Percentiles rank a stretch among this genome's conserved stretches.
These are phyloP conservation scores for Arthrobotrys sinensis DNA, from an alignment of 2,329 filamentous ascomycete species.

Conservation along the genomic window DNA sequence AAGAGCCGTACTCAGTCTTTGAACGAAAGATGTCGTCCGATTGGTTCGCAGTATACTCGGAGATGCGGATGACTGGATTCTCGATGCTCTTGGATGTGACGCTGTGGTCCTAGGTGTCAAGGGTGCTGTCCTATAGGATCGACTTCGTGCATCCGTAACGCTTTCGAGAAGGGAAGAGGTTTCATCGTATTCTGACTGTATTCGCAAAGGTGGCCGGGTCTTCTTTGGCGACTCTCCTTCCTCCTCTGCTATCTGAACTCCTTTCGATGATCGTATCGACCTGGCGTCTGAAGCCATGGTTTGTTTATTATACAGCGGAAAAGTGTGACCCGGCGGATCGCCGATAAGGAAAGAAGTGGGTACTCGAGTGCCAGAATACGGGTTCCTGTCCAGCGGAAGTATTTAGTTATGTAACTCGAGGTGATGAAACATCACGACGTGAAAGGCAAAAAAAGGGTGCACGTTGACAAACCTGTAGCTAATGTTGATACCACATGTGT, in stretches of 20 bases:
- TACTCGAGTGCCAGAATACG: slow-evolving; percentile 2
- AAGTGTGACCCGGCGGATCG: slow-evolving; percentile 3
- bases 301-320: slow-evolving; percentile 6
- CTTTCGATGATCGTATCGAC: slow-evolving; percentile 44
- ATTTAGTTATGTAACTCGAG: slow-evolving; percentile 21
- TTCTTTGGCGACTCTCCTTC: slow-evolving; percentile 20
- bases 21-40: slow-evolving; percentile 70
- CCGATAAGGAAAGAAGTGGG: slow-evolving; percentile 10
- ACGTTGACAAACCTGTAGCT: slow-evolving; percentile 22
- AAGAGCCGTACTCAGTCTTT: slow-evolving; percentile 76
- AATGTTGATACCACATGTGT: slow-evolving; percentile 19
- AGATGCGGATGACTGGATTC: slow-evolving; percentile 65
- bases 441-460: not conserved
- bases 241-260: slow-evolving; percentile 44
- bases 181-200: slow-evolving; percentile 68
- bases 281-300: slow-evolving; percentile 49
- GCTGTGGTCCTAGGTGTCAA: slow-evolving; percentile 67
- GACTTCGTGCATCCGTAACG: slow-evolving; percentile 57
- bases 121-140: slow-evolving; percentile 69
- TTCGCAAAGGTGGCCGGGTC: slow-evolving; percentile 57
- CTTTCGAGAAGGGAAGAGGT: slow-evolving; percentile 70
- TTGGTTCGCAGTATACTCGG: slow-evolving; percentile 69
- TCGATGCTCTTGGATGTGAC: slow-evolving; percentile 65
- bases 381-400: slow-evolving; percentile 18
- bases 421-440: slow-evolving; percentile 11